phyloP scores from a whole-genome alignment of 768 basidiomycete genomes.

The Pleurotus platypus region DNA sequence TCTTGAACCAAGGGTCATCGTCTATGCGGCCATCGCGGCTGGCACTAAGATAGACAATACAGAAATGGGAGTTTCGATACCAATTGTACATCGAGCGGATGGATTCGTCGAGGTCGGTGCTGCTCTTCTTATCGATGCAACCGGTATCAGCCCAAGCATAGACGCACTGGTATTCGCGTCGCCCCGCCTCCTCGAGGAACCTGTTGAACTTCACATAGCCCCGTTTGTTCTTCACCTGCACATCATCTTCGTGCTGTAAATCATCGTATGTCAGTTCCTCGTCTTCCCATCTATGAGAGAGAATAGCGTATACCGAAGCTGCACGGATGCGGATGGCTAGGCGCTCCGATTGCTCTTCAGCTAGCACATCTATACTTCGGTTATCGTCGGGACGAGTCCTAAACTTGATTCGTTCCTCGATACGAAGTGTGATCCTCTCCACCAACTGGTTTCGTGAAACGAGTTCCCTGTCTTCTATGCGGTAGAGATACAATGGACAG shows the following conservation, averaged over 20 bases:
- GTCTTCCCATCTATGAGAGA: neutral
- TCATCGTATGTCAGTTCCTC: neutral
- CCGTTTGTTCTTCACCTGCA: neutral
- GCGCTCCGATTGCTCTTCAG: too few species aligned
- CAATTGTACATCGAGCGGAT: conserved; percentile 3
- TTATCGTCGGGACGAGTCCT: too few species aligned
- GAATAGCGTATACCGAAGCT: neutral
- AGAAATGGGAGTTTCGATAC: neutral
- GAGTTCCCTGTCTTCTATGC: too few species aligned
- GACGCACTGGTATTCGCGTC: neutral
- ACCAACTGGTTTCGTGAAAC: too few species aligned
- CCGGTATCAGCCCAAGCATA: neutral
- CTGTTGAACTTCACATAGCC: neutral
- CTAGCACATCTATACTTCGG: too few species aligned
- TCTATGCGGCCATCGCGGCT: too few species aligned
- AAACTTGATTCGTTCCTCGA: too few species aligned
- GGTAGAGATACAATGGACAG: too few species aligned
- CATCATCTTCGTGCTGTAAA: neutral
- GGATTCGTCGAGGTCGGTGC: neutral
- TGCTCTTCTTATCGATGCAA: neutral
- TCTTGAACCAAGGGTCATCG: neutral
- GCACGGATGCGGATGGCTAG: too few species aligned
- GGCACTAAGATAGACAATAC: neutral
- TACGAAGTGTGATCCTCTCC: too few species aligned
- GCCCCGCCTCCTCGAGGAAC: neutral